Evolutionary conservation across 805 yeast species (phyloP).

Genomic region (Ogataea methanolica): DNA sequence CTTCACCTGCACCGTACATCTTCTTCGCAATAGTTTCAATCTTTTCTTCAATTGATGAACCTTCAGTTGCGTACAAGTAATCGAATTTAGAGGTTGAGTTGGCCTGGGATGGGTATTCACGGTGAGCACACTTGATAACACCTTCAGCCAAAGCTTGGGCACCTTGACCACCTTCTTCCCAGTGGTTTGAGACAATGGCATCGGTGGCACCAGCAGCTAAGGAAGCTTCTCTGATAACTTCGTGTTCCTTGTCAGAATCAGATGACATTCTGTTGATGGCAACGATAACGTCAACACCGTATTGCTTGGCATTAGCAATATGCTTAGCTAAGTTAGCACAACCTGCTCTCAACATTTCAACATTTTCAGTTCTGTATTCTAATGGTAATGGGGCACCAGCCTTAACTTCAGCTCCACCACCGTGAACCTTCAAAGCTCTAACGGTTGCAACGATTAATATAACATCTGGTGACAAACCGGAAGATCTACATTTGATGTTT

Average conservation of each 20-base stretch:
- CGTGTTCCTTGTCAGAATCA: conserved; percentile 78
- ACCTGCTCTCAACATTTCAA: conserved; percentile 72
- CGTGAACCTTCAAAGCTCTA: conserved; percentile 93
- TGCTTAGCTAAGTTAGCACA: conserved; percentile 88
- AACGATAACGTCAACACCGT: conserved; percentile 89
- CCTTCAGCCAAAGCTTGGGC: conserved; percentile 81
- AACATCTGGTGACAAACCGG: conserved; percentile 83
- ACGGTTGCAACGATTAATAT: conserved; percentile 95
- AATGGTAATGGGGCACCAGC: conserved; percentile 86
- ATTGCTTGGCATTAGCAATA: conserved; percentile 76
- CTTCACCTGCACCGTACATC: conserved; percentile 89
- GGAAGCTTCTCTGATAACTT: conserved; percentile 74
- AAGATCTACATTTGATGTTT: conserved; percentile 90
- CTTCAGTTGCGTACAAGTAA: conserved; percentile 64
- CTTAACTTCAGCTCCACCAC: conserved; percentile 95
- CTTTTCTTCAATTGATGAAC: conserved; percentile 71
- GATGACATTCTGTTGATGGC: conserved; percentile 87
- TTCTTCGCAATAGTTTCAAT: conserved; percentile 71
- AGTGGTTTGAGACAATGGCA: conserved; percentile 88
- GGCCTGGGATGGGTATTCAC: conserved; percentile 33
- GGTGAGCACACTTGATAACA: conserved; percentile 64
- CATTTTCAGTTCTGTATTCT: conserved; percentile 76
- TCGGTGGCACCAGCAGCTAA: conserved; percentile 88
- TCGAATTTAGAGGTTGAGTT: conserved; percentile 37
- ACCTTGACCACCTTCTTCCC: conserved; percentile 95